Percentiles rank a stretch among this genome's conserved stretches.
phyloP scores from a whole-genome alignment of 805 yeast species.

The Tetrapisispora pingtungensis region DNA sequence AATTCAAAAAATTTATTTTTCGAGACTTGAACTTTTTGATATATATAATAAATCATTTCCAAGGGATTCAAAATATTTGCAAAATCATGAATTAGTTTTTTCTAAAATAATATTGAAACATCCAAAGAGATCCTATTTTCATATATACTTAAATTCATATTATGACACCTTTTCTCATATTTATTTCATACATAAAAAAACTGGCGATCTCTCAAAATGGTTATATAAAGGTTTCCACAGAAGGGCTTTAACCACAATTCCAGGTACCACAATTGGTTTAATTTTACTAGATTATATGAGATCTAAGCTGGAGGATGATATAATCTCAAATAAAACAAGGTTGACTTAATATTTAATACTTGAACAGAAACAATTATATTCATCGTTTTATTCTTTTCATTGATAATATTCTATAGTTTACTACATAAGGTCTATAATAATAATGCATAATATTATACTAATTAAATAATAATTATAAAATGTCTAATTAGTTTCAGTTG shows the following conservation, averaged over 20 bases:
- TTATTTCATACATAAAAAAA: constrained; percentile 41
- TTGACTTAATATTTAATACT: too few species aligned
- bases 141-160: constrained; percentile 63
- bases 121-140: constrained; percentile 3
- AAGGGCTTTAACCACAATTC: constrained; percentile 66
- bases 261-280: constrained; percentile 82
- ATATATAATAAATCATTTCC: constrained; percentile 1
- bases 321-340: not conserved
- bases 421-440: not conserved
- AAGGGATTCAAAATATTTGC: not conserved
- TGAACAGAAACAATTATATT: too few species aligned
- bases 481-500: not conserved
- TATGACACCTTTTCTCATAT: constrained; percentile 62
- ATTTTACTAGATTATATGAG: constrained; percentile 78
- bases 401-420: not conserved
- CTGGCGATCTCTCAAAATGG: constrained; percentile 43
- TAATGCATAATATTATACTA: not conserved
- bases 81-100: not conserved
- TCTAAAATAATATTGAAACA: not conserved
- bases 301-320: constrained; percentile 22
- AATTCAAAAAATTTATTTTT: constrained; percentile 68
- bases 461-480: not conserved
- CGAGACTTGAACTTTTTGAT: constrained; percentile 56
- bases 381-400: too few species aligned
- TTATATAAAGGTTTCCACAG: constrained; percentile 69